Base-by-base conservation (phyloP, 2,329 filamentous ascomycete genomes). In the Penicillium sp. region DNA sequence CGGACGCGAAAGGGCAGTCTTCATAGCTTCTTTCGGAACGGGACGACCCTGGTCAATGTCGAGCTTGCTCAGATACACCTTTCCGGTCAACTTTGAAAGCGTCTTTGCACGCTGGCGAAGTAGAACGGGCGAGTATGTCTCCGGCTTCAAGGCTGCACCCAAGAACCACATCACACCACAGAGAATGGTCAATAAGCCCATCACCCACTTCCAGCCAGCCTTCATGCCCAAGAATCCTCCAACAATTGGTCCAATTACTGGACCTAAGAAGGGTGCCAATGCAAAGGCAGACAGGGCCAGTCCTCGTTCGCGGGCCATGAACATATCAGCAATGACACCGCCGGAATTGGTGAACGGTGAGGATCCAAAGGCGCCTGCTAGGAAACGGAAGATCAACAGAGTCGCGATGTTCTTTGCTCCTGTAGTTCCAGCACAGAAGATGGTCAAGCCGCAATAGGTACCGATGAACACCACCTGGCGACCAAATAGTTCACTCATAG, bases 171-270 rank as follows among this genome's bases (percentile, higher is more conserved):
- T 81, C 12, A 82, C 76, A 10, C 86, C 87, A 2, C 86, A 88
- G 72, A 91, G 88, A 62, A 87, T 86, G 55, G 85, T 82, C 71
- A 88, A 82, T 53, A 90, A 75, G 1, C 86, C 87, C 73, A 86
- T 81, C 24, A 91, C 85, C 89, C 89, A 91, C 69, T 87, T 81
- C 90, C 89, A 91, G 17, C 88, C 88, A 15, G 82, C 83, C 2
- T 83, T 80, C 73, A 88, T 82, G 10, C 87, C 86, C 1, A 91
- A 78, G 73, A 91, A 92, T 2, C 88, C 88, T 64, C 87, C 87
- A 7, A 85, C 84, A 50, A 91, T 87, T 1, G 90, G 90, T 0
- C 89, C 88, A 72, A 79, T 85, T 58, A 77, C 84, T 0, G 89
- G 88, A 1, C 89, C 89, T 59, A 91, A 79, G 73, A 90, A 90